phyloP scores from a whole-genome alignment of 225 moss, liverwort and hornwort species.

The Takakia lepidozioides region DNA sequence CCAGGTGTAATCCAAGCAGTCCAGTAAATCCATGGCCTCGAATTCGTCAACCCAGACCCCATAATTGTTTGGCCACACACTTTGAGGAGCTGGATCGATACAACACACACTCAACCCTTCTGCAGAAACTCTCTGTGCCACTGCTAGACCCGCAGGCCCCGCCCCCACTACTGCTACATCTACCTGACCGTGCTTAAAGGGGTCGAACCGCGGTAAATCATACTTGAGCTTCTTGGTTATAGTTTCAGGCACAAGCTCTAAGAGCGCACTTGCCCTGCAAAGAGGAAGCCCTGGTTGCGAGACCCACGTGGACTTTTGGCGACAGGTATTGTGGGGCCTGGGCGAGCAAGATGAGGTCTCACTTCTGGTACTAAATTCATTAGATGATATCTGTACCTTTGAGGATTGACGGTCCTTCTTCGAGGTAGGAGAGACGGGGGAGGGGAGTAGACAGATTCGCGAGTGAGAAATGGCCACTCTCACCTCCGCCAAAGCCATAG shows the following conservation, averaged over 20 bases:
- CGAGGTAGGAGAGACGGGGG: not conserved
- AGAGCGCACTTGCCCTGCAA: conserved; percentile 44
- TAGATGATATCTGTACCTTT: not conserved
- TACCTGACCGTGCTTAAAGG: conserved; percentile 52
- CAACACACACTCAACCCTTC: conserved; percentile 77
- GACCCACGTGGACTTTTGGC: no score
- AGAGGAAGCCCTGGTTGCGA: not conserved
- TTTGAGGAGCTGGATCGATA: conserved; percentile 89
- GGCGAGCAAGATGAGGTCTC: not conserved
- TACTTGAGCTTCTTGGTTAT: conserved; percentile 60
- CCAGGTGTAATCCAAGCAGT: conserved; percentile 98
- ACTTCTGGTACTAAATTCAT: not conserved
- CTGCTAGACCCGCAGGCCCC: conserved; percentile 89
- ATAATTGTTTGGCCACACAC: conserved; percentile 96
- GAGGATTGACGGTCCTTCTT: not conserved
- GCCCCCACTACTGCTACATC: conserved; percentile 89
- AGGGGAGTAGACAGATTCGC: not conserved
- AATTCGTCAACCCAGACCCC: conserved; percentile 99
- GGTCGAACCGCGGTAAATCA: conserved; percentile 73
- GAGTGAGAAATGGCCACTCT: conserved; percentile 18
- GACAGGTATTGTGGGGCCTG: not conserved
- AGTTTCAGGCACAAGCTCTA: conserved; percentile 68
- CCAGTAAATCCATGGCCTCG: conserved; percentile 80
- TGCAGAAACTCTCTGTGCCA: conserved; percentile 81
- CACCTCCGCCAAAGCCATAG: conserved; percentile 42